Evolutionary conservation across 352 stramenopile species (phyloP).

Genomic region (Thraustotheca clavata): DNA sequence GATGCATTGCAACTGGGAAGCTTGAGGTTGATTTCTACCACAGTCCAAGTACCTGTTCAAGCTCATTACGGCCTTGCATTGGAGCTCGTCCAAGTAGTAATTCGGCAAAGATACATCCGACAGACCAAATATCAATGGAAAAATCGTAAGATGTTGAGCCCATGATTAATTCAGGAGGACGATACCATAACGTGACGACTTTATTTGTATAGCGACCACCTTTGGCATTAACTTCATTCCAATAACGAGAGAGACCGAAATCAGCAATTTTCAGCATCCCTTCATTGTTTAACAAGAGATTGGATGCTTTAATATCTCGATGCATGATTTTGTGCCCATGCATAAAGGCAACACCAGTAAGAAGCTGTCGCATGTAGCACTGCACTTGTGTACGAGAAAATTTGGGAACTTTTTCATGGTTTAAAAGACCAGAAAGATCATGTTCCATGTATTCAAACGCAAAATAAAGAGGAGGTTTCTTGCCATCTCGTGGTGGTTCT

Average conservation of each 20-base stretch:
- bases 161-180: conserved; percentile 88
- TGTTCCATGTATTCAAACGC: conserved; percentile 85
- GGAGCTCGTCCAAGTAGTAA: conserved; percentile 72
- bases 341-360: conserved; percentile 80
- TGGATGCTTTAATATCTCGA: conserved; percentile 81
- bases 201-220: conserved; percentile 90
- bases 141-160: conserved; percentile 88
- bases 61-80: conserved; percentile 71
- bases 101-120: conserved; percentile 83
- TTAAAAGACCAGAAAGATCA: conserved; percentile 73
- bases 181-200: conserved; percentile 94
- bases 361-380: conserved; percentile 80
- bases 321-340: conserved; percentile 85
- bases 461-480: conserved; percentile 77
- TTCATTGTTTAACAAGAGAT: conserved; percentile 75
- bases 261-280: conserved; percentile 79
- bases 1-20: conserved; percentile 57
- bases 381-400: conserved; percentile 80
- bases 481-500: conserved; percentile 75
- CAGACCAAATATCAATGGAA: conserved; percentile 92
- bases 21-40: neutral
- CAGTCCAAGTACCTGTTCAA: conserved; percentile 53
- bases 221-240: conserved; percentile 80
- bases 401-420: conserved; percentile 61
- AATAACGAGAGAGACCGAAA: conserved; percentile 75